These are phyloP conservation scores for Rhynchosporium agropyri DNA, from an alignment of 2,329 filamentous ascomycete genomes.

Conservation along the genomic window DNA sequence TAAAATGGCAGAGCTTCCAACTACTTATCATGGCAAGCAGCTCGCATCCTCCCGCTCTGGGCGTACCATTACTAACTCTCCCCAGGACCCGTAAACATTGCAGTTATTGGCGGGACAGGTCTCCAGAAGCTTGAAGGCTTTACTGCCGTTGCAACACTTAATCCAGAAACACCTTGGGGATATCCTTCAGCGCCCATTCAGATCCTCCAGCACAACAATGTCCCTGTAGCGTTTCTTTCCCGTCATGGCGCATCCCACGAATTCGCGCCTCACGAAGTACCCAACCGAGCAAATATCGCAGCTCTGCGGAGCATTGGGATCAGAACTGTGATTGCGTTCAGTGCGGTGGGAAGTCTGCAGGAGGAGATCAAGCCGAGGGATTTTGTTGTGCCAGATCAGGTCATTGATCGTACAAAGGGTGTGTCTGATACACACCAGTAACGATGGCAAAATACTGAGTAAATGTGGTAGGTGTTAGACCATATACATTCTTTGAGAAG, in stretches of 20 bases:
- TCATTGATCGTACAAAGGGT: conserved; percentile 95
- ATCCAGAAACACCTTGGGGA: conserved; percentile 86
- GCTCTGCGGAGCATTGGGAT: conserved; percentile 91
- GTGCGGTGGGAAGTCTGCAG: conserved; percentile 87
- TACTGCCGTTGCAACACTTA: conserved; percentile 78
- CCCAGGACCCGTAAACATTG: conserved; percentile 74
- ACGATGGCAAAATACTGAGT: conserved; percentile 1
- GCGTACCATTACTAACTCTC: conserved; percentile 7
- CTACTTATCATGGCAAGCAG: conserved; percentile 33
- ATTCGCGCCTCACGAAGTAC: conserved; percentile 92
- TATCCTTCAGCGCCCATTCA: conserved; percentile 73
- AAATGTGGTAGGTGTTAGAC: conserved; percentile 61
- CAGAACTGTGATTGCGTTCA: conserved; percentile 89
- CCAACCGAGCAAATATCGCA: conserved; percentile 93
- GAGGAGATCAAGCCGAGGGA: conserved; percentile 94
- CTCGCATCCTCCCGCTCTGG: neutral
- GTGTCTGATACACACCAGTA: conserved; percentile 7
- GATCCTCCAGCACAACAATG: conserved; percentile 83
- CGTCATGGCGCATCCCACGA: conserved; percentile 90
- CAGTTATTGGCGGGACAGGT: conserved; percentile 91
- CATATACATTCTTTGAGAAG: conserved; percentile 93
- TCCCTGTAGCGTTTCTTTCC: conserved; percentile 87
- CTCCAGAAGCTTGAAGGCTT: conserved; percentile 86
- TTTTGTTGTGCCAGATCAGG: conserved; percentile 94
- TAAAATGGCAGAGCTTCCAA: conserved; percentile 38